A percentile compares a stretch with the other conserved stretches of the same genome.
These are phyloP conservation scores for Dothideomycetes sp. DNA, from an alignment of 2,329 filamentous ascomycete genomes.

Conservation along the genomic window DNA sequence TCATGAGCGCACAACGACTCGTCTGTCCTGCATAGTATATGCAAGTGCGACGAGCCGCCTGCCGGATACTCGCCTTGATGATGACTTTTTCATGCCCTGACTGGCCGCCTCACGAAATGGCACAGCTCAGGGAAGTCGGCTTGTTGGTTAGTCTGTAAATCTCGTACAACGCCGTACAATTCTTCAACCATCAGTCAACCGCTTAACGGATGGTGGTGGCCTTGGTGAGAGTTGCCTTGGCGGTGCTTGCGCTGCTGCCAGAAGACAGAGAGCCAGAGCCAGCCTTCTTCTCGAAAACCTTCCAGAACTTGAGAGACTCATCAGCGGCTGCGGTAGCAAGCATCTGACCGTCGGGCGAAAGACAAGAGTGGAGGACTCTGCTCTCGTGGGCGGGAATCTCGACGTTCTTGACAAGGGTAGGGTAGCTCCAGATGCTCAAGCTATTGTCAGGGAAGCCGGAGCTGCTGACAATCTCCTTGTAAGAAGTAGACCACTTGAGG, in stretches of 20 bases:
- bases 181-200: background rate
- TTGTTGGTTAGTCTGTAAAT: background rate
- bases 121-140: background rate
- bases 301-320: constrained; percentile 99
- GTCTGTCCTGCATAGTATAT: no score
- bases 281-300: constrained; percentile 98
- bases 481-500: constrained; percentile 89
- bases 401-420: constrained; percentile 89
- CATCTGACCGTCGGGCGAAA: constrained; percentile 97
- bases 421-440: constrained; percentile 98
- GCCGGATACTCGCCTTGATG: background rate
- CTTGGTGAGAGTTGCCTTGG: constrained; percentile 74
- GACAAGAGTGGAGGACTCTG: constrained; percentile 87
- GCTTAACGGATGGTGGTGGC: constrained; percentile 59
- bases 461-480: constrained; percentile 96
- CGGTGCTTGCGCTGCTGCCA: constrained; percentile 57
- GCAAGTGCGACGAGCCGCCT: background rate
- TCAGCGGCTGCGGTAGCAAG: constrained; percentile 89
- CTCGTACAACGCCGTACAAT: background rate
- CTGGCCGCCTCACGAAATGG: background rate
- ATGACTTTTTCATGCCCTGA: background rate
- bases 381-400: constrained; percentile 98
- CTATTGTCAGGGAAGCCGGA: constrained; percentile 99
- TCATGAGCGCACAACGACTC: no score
- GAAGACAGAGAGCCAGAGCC: constrained; percentile 55